phyloP scores from a whole-genome alignment of 2,329 filamentous ascomycete species.

The Colletotrichum sp. region DNA sequence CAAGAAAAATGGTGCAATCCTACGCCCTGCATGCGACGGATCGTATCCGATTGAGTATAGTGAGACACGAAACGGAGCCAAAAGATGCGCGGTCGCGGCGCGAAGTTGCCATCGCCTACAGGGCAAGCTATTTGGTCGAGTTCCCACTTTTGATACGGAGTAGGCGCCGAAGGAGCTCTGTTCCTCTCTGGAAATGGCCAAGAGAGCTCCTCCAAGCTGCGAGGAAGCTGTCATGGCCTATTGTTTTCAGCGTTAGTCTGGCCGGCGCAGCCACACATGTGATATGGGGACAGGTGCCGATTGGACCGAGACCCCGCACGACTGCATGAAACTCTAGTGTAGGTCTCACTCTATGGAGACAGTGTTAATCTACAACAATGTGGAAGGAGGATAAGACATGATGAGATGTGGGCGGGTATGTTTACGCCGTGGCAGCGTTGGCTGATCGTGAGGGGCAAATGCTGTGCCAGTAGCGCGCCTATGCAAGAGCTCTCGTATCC shows the following conservation, averaged over 20 bases:
- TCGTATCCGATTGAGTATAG: slow-evolving; percentile 15
- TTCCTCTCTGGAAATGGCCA: neutral
- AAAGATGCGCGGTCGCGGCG: neutral
- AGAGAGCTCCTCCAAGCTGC: neutral
- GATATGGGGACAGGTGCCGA: slow-evolving; percentile 14
- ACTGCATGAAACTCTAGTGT: slow-evolving; percentile 1
- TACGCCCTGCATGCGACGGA: slow-evolving; percentile 9
- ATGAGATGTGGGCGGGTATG: neutral
- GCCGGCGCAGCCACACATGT: slow-evolving; percentile 8
- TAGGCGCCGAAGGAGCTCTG: neutral
- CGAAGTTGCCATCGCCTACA: neutral
- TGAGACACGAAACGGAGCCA: neutral
- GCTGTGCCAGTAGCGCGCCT: neutral
- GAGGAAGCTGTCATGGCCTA: neutral
- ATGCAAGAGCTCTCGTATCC: neutral
- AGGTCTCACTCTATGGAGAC: neutral
- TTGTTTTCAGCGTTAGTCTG: neutral
- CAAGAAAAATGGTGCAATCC: slow-evolving; percentile 13
- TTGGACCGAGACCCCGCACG: slow-evolving; percentile 21
- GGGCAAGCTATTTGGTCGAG: neutral
- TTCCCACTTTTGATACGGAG: slow-evolving; percentile 20
- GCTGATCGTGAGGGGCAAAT: slow-evolving; percentile 5
- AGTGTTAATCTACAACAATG: slow-evolving; percentile 1
- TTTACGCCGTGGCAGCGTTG: neutral
- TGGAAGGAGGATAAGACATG: slow-evolving; percentile 19